phyloP scores from a whole-genome alignment of 1,139 yeast genomes.

The Pichia sp. region DNA sequence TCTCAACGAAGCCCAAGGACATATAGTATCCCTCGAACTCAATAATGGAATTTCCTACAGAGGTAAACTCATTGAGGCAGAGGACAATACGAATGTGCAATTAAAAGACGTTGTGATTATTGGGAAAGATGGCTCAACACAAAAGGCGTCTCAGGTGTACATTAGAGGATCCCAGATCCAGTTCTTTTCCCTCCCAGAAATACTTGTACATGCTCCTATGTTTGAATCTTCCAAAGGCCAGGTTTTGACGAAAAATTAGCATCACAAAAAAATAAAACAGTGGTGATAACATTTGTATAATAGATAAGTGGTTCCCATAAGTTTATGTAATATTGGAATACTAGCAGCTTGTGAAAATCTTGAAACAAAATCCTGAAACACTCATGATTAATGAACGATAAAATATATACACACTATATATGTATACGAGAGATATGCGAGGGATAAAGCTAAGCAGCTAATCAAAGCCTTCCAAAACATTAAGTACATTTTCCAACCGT shows the following conservation, averaged over 20 bases:
- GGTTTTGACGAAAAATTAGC: background rate
- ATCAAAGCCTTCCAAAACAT: constrained; percentile 77
- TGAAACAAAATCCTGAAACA: background rate
- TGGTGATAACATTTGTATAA: background rate
- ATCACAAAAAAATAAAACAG: background rate
- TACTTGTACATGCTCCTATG: constrained; percentile 82
- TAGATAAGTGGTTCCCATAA: background rate
- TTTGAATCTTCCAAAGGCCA: constrained; percentile 31
- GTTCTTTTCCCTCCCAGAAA: constrained; percentile 83
- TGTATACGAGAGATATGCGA: too few species aligned
- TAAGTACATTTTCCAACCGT: constrained; percentile 72
- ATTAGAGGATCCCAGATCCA: constrained; percentile 89
- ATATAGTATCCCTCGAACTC: constrained; percentile 75
- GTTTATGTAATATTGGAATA: background rate
- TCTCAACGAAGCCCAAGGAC: constrained; percentile 87
- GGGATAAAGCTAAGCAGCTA: constrained; percentile 2
- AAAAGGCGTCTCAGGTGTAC: constrained; percentile 80
- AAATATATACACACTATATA: too few species aligned
- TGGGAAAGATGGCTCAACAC: constrained; percentile 66
- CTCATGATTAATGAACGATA: too few species aligned
- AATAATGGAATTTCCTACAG: constrained; percentile 83
- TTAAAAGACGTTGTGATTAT: constrained; percentile 79
- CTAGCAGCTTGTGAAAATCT: background rate
- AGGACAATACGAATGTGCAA: constrained; percentile 92
- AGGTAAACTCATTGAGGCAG: constrained; percentile 64